Evolutionary conservation across 228 moss, liverwort and hornwort species (phyloP).

Genomic region (Sphagnum magellanicum): DNA sequence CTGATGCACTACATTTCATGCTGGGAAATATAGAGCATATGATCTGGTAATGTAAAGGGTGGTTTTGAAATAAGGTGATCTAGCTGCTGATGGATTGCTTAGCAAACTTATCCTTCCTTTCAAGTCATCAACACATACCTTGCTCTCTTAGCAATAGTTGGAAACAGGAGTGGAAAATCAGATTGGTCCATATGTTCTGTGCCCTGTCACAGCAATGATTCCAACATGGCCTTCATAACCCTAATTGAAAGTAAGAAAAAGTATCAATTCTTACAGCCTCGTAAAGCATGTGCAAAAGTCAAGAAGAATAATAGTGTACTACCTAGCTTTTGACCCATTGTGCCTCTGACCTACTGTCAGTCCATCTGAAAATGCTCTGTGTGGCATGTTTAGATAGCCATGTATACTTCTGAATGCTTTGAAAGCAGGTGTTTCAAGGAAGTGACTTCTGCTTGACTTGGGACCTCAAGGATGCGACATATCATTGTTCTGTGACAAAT

Average conservation of each 20-base stretch:
- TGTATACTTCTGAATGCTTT: too few relatives aligned
- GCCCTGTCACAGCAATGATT: conserved; percentile 24
- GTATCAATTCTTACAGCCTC: too few relatives aligned
- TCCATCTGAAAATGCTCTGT: background rate
- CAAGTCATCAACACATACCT: conserved; percentile 13
- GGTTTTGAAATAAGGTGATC: background rate
- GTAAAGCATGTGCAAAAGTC: too few relatives aligned
- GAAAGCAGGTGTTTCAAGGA: too few relatives aligned
- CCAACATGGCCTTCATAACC: too few relatives aligned
- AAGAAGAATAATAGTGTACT: too few relatives aligned
- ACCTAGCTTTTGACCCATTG: too few relatives aligned
- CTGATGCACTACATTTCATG: background rate
- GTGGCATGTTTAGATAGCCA: background rate
- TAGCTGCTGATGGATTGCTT: background rate
- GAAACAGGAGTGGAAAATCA: conserved; percentile 45
- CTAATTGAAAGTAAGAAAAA: too few relatives aligned
- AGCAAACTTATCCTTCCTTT: too few relatives aligned
- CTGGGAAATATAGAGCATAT: background rate
- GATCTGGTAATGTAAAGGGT: background rate
- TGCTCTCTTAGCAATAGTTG: conserved; percentile 18
- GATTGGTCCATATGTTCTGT: conserved; percentile 60
- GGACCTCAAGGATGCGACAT: too few relatives aligned
- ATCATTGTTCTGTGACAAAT: too few relatives aligned
- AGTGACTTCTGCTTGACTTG: too few relatives aligned
- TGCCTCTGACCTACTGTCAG: background rate